These are phyloP conservation scores for Alternaria solani DNA, from an alignment of 2,329 filamentous ascomycete genomes.

Conservation along the genomic window DNA sequence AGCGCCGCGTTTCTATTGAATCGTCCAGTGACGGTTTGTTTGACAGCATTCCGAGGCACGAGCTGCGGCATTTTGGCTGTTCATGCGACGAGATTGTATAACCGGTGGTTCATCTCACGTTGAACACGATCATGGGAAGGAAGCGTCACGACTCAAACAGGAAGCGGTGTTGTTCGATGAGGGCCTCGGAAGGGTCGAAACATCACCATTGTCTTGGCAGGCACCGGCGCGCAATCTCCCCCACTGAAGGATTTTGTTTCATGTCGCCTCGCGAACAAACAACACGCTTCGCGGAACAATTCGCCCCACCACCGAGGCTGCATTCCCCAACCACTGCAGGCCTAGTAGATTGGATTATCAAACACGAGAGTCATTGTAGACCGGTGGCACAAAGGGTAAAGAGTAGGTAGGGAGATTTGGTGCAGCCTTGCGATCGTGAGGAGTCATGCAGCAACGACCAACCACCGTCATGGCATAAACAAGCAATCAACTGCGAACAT, in stretches of 20 bases:
- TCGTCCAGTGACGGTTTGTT: background rate
- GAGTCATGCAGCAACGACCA: background rate
- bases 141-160: background rate
- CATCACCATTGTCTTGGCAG: constrained; percentile 16
- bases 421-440: background rate
- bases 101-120: constrained; percentile 1
- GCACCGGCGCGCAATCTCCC: constrained; percentile 26
- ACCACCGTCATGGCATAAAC: background rate
- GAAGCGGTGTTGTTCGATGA: background rate
- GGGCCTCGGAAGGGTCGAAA: constrained; percentile 20
- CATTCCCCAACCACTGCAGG: constrained; percentile 12
- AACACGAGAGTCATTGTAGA: constrained; percentile 8
- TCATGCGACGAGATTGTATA: background rate
- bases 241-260: constrained; percentile 28
- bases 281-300: constrained; percentile 22
- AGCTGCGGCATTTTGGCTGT: background rate
- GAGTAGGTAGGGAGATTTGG: background rate
- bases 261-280: constrained; percentile 10
- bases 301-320: constrained; percentile 20
- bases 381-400: constrained; percentile 1
- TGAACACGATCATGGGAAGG: background rate
- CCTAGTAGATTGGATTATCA: constrained; percentile 17
- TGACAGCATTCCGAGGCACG: background rate
- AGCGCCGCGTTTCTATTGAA: background rate
- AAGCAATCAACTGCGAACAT: constrained; percentile 7